Evolutionary conservation across 164 flowering plant genomes (phyloP).

Genomic region (Nymphaea colorata): DNA sequence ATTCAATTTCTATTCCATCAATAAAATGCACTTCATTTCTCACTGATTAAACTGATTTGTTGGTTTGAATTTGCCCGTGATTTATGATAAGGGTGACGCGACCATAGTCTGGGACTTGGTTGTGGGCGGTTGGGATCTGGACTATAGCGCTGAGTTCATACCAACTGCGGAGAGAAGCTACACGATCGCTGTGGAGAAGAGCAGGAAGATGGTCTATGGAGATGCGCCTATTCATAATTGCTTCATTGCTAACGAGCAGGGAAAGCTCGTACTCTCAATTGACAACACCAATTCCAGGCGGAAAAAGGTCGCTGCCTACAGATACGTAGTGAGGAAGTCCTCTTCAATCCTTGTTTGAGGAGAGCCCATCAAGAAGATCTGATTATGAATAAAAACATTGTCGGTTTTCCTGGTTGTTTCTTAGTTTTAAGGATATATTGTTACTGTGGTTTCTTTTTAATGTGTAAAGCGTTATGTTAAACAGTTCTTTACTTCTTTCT

Average conservation of each 20-base stretch:
- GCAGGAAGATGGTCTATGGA: slow-evolving; percentile 24
- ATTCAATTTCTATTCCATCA: neutral
- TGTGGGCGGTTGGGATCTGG: slow-evolving; percentile 96
- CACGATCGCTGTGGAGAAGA: slow-evolving; percentile 66
- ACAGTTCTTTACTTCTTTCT: too few relatives aligned
- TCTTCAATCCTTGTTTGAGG: slow-evolving; percentile 1
- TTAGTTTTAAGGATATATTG: too few relatives aligned
- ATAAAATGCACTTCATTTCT: too few relatives aligned
- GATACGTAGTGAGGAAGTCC: slow-evolving; percentile 71
- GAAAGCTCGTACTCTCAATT: slow-evolving; percentile 73
- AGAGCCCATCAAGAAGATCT: neutral
- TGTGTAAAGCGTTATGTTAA: too few relatives aligned
- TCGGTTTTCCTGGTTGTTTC: too few relatives aligned
- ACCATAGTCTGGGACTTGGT: slow-evolving; percentile 95
- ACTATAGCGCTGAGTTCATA: slow-evolving; percentile 80
- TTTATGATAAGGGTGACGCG: slow-evolving; percentile 44
- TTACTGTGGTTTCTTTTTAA: too few relatives aligned
- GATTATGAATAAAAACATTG: too few relatives aligned
- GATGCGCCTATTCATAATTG: slow-evolving; percentile 74
- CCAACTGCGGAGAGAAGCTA: slow-evolving; percentile 70
- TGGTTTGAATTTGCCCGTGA: neutral
- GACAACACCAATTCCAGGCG: slow-evolving; percentile 65
- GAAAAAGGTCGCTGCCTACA: slow-evolving; percentile 83
- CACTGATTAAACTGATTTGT: too few relatives aligned
- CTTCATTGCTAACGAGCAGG: slow-evolving; percentile 54